Evolutionary conservation across 2,329 filamentous ascomycete genomes (phyloP).

Genomic region (Cordyceps cicadae): DNA sequence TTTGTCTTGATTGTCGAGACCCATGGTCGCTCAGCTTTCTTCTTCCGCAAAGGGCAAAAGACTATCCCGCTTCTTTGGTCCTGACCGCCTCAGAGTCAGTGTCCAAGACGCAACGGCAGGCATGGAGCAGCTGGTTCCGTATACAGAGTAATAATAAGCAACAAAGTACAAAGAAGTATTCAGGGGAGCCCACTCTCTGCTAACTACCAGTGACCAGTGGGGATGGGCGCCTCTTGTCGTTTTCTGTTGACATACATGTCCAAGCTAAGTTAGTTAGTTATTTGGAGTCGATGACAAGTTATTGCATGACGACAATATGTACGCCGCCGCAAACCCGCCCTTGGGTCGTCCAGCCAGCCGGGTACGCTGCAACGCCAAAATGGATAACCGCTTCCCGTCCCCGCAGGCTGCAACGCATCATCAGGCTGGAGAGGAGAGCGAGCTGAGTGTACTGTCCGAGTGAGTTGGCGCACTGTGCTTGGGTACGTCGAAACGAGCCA

Average conservation of each 20-base stretch:
- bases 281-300: background rate
- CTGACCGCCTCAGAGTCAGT: slow-evolving; percentile 5
- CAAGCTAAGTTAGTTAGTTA: background rate
- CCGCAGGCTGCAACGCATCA: background rate
- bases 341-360: slow-evolving; percentile 4
- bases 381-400: background rate
- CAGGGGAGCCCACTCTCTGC: slow-evolving; percentile 2
- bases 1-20: too few relatives aligned
- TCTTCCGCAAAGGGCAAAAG: too few relatives aligned
- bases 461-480: background rate
- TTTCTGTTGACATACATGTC: background rate
- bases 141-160: too few relatives aligned
- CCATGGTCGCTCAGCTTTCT: too few relatives aligned
- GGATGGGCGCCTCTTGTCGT: background rate
- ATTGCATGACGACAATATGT: background rate
- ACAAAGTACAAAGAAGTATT: background rate
- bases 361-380: background rate
- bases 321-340: background rate
- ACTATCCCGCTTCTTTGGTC: background rate
- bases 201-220: too few relatives aligned
- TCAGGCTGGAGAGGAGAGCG: background rate
- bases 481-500: background rate
- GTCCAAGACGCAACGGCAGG: background rate
- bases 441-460: background rate
- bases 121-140: background rate